These are phyloP conservation scores for Raphanus hybrid DNA, from an alignment of 441 rosid species.

Conservation along the genomic window DNA sequence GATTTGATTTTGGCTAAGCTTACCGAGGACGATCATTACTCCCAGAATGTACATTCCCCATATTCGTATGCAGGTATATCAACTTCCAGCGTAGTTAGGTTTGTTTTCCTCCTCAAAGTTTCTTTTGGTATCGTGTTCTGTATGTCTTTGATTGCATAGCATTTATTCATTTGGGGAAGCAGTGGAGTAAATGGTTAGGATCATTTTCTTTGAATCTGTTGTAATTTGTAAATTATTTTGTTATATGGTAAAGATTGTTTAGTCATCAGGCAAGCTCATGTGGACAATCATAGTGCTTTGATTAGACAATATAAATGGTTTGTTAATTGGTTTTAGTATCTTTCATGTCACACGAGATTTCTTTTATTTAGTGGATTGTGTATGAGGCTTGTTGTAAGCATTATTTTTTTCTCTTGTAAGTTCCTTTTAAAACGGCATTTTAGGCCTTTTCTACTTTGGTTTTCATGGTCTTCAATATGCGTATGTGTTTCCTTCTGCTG, in stretches of 20 bases:
- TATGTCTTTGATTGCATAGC: slow-evolving; percentile 29
- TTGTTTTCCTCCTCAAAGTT: slow-evolving; percentile 15
- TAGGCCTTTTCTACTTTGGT: slow-evolving; percentile 71
- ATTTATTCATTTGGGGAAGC: slow-evolving; percentile 13
- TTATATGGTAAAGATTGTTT: slow-evolving; percentile 18
- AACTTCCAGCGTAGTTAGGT: slow-evolving; percentile 30
- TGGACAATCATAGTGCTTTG: slow-evolving; percentile 12
- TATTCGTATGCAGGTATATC: slow-evolving; percentile 88
- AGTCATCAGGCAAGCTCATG: slow-evolving; percentile 19
- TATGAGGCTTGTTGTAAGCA: slow-evolving; percentile 31
- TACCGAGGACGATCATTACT: slow-evolving; percentile 81
- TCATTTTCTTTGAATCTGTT: slow-evolving; percentile 25
- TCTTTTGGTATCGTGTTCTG: slow-evolving; percentile 29
- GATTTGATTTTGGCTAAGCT: slow-evolving; percentile 89
- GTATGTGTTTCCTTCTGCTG: slow-evolving; percentile 67
- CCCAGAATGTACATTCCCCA: slow-evolving; percentile 83
- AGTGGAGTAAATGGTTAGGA: slow-evolving; percentile 11
- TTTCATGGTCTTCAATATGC: slow-evolving; percentile 73
- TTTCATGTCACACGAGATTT: slow-evolving; percentile 1
- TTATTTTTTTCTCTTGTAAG: slow-evolving; percentile 45
- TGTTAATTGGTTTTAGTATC: slow-evolving; percentile 14
- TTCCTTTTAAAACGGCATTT: slow-evolving; percentile 55
- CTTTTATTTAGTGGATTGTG: slow-evolving; percentile 3
- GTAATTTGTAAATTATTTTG: slow-evolving; percentile 1
- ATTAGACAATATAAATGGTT: not conserved